phyloP scores from a whole-genome alignment of 2,329 filamentous ascomycete species.

The Canariomyces notabilis region DNA sequence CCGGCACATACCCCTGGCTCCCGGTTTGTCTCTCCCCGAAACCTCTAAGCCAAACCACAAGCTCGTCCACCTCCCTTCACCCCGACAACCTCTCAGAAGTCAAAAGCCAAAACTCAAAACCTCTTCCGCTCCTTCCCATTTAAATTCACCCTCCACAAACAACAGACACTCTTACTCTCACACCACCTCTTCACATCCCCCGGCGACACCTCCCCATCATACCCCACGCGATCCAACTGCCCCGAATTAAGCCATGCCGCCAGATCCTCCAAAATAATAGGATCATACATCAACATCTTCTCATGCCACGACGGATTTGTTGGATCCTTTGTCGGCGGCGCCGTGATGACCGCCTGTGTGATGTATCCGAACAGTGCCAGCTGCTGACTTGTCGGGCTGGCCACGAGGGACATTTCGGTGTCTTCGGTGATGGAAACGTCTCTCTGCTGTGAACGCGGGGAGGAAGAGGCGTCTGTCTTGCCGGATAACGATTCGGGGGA shows the following conservation, averaged over 20 bases:
- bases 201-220: constrained; percentile 59
- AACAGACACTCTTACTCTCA: constrained; percentile 79
- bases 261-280: constrained; percentile 82
- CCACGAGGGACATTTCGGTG: constrained; percentile 38
- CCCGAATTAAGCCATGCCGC: constrained; percentile 76
- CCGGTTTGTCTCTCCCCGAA: too few relatives aligned
- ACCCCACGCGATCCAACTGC: constrained; percentile 56
- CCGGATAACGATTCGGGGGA: constrained; percentile 33
- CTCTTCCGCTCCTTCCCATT: constrained; percentile 51
- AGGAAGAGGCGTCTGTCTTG: constrained; percentile 36
- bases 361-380: constrained; percentile 47
- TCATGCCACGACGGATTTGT: constrained; percentile 71
- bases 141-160: constrained; percentile 61
- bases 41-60: neutral
- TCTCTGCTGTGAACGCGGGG: constrained; percentile 35
- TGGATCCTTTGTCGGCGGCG: constrained; percentile 46
- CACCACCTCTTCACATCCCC: constrained; percentile 82
- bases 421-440: constrained; percentile 44
- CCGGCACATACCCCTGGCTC: too few relatives aligned
- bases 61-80: neutral
- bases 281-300: constrained; percentile 90
- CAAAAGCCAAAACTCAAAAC: constrained; percentile 25
- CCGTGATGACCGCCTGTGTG: constrained; percentile 48
- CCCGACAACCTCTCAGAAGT: neutral
- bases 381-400: constrained; percentile 39